These are phyloP conservation scores for Porcisia deanei DNA, from an alignment of 208 protist genomes.

Conservation along the genomic window DNA sequence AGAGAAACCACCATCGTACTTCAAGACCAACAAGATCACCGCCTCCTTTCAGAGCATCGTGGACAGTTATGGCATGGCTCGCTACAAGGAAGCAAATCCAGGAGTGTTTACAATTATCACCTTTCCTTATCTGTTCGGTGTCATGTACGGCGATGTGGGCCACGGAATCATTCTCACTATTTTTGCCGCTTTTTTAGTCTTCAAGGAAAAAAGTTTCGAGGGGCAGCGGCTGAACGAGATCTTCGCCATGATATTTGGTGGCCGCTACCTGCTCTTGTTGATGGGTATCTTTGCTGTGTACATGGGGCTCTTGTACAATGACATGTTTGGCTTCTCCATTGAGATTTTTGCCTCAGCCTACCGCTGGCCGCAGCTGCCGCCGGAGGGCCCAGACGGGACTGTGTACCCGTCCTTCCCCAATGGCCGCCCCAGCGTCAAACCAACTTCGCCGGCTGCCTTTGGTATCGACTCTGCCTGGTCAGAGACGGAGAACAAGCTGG, in stretches of 20 bases:
- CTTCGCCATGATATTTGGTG: conserved; percentile 76
- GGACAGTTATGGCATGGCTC: conserved; percentile 97
- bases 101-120: conserved; percentile 97
- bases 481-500: conserved; percentile 95
- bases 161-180: conserved; percentile 96
- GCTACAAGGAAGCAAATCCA: conserved; percentile 93
- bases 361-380: conserved; percentile 42
- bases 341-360: conserved; percentile 87
- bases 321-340: conserved; percentile 90
- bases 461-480: conserved; percentile 91
- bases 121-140: conserved; percentile 99
- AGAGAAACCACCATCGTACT: conserved; percentile 97
- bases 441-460: conserved; percentile 46
- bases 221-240: conserved; percentile 85
- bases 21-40: conserved; percentile 97
- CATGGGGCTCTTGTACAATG: conserved; percentile 98
- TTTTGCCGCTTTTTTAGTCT: conserved; percentile 75
- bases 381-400: conserved; percentile 77
- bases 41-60: conserved; percentile 97
- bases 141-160: conserved; percentile 99
- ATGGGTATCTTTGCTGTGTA: conserved; percentile 97
- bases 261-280: conserved; percentile 96
- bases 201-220: conserved; percentile 92
- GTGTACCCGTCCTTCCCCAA: conserved; percentile 42
- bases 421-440: conserved; percentile 50